These are phyloP conservation scores for Chloranthus sessilifolius DNA, from an alignment of 164 flowering plant genomes.

Conservation along the genomic window DNA sequence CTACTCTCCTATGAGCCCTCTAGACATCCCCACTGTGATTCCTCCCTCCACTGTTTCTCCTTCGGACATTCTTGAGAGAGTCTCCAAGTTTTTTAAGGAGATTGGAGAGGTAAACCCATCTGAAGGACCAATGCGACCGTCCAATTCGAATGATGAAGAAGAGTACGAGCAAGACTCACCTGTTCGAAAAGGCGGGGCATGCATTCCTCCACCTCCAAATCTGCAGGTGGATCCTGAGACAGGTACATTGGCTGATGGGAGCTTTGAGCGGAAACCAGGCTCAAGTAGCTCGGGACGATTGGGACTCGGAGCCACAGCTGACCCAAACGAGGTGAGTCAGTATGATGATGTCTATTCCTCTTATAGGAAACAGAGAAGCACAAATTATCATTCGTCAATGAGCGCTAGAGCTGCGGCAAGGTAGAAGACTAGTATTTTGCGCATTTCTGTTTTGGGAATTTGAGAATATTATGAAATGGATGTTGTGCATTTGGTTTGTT, in stretches of 20 bases:
- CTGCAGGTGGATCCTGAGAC: slow-evolving; percentile 77
- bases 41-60: slow-evolving; percentile 84
- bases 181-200: slow-evolving; percentile 88
- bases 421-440: too few species aligned
- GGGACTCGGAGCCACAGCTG: slow-evolving; percentile 89
- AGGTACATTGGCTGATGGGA: slow-evolving; percentile 74
- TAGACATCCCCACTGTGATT: slow-evolving; percentile 91
- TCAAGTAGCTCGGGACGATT: slow-evolving; percentile 67
- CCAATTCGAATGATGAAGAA: slow-evolving; percentile 48
- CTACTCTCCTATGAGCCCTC: slow-evolving; percentile 94
- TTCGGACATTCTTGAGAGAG: slow-evolving; percentile 75
- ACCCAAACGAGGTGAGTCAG: slow-evolving; percentile 85
- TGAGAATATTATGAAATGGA: too few species aligned
- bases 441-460: too few species aligned
- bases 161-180: slow-evolving; percentile 65
- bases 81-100: slow-evolving; percentile 86
- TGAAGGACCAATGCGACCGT: slow-evolving; percentile 69
- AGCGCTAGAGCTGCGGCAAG: slow-evolving; percentile 70
- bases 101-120: slow-evolving; percentile 95
- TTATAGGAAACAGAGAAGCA: slow-evolving; percentile 90
- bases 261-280: slow-evolving; percentile 61
- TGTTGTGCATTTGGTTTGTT: too few species aligned
- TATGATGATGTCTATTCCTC: slow-evolving; percentile 95
- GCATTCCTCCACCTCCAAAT: slow-evolving; percentile 91
- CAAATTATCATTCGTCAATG: slow-evolving; percentile 87